Conservation (phyloP, 441 rosid species). For the Populus hybrid region DNA sequence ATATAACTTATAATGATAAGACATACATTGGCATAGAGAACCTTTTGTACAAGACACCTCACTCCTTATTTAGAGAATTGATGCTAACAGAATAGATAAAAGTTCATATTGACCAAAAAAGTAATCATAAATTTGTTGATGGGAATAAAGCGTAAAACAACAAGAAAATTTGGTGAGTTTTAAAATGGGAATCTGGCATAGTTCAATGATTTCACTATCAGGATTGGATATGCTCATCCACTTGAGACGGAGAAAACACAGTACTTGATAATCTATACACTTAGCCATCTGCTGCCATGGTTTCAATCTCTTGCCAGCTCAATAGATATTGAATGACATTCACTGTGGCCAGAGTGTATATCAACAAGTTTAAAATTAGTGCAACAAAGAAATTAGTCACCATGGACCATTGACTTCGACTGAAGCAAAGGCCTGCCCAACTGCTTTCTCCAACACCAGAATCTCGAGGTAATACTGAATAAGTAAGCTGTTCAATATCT, state of each 20-base stretch:
- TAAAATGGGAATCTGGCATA: not conserved
- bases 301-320: not conserved
- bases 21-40: not conserved
- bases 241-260: not conserved
- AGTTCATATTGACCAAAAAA: not conserved
- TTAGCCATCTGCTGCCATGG: not conserved
- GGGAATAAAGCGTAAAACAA: not conserved
- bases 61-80: not conserved
- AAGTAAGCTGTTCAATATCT: constrained; percentile 51
- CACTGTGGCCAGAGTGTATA: not conserved
- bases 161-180: not conserved
- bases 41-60: not conserved
- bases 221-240: not conserved
- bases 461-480: constrained; percentile 61
- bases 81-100: not conserved
- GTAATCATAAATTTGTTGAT: not conserved
- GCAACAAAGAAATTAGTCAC: constrained; percentile 23
- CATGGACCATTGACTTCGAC: constrained; percentile 66
- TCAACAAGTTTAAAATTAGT: not conserved
- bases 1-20: not conserved
- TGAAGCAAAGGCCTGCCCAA: constrained; percentile 73
- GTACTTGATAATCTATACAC: not conserved
- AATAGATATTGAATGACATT: not conserved
- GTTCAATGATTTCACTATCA: not conserved
- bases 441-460: constrained; percentile 70